Evolutionary conservation across 202 grass and related monocot species (phyloP), one percentile per base, ranked within the genome.

Genomic region (Setaria italica): DNA sequence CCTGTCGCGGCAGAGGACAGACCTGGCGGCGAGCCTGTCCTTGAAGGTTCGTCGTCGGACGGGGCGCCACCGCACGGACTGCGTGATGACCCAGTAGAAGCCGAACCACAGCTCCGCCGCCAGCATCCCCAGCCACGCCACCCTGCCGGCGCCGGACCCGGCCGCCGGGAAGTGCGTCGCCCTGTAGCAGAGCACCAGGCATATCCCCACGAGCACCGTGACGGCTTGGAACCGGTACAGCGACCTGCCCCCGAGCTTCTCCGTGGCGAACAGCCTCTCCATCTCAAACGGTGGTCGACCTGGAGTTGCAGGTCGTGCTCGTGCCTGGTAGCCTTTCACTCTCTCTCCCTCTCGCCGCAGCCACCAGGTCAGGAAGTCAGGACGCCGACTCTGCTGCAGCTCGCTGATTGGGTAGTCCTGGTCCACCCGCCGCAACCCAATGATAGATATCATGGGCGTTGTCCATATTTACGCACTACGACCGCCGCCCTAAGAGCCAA

Each of bases 31-130:
- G 85, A 98, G 93, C 77, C 80, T 84, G 41, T 95, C 90, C 6
- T 56, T 84, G 88, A 78, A 92, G 41, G 89, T 76, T 70, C 43
- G 77, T 65, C 88, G 93, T 56, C 88, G 82, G 54, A 90, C 11
- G 15, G 91, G 89, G 55, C 86, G 63, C 95, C 93, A 98, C 16
- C 93, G 93, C 45, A 92, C 89, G 2, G 93, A 94, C 79, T 92
- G 95, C 49, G 91, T 91, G 74, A 98, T 2, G 48, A 91, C 82
- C 95, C 95, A 94, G 81, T 95, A 94, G 62, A 89, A 72, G 5
- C 54, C 25, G 80, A 84, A 94, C 84, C 88, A 95, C 13, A 98
- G 81, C 91, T 98, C 95, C 13, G 86, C 91, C 13, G 78, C 53
- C 7, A 87, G 63, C 76, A 98, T 81, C 70, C 93, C 93, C 17